Base-by-base conservation (phyloP, 352 stramenopile genomes). In the Phytophthora quininea region DNA sequence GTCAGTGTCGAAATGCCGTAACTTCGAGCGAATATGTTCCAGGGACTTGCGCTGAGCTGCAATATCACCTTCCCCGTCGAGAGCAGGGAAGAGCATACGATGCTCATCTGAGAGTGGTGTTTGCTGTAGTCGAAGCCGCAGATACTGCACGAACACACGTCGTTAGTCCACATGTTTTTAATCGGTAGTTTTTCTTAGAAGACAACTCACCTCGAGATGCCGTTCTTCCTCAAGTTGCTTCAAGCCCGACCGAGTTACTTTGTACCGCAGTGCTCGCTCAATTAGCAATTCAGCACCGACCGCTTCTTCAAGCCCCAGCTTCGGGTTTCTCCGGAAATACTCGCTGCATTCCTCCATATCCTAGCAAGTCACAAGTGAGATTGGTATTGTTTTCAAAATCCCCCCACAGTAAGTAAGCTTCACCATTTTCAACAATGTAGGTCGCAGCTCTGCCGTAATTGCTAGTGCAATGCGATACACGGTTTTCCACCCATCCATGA, bases 401-500 rank as follows among this genome's bases (percentile, higher is more conserved):
- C 19, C 19, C 19, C 19, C 19, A 24, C 19, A 24, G 19, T 24
- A 50, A 35, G 15, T 19, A 29, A 10, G 2, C 32, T 51, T 48
- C 73, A 91, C 86, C 78, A 93, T 76, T 2, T 71, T 38, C 14
- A 94, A 62, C 29, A 96, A 72, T 8, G 76, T 73, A 29, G 77
- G 79, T 24, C 79, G 73, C 43, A 96, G 66, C 54, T 84, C 70
- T 0, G 74, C 74, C 1, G 80, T 90, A 27, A 94, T 77, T 3
- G 86, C 82, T 15, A 96, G 76, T 7, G 82, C 84, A 11, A 94
- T 60, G 51, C 80, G 84, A 61, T 86, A 94, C 6, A 92, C 55
- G 69, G 85, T 73, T 65, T 93, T 94, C 83, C 84, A 91, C 7
- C 88, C 88, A 54, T 96, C 88, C 12, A 92, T 53, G 7, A 92